Evolutionary conservation across 2,329 filamentous ascomycete genomes (phyloP).

Genomic region (Claviceps sp.): DNA sequence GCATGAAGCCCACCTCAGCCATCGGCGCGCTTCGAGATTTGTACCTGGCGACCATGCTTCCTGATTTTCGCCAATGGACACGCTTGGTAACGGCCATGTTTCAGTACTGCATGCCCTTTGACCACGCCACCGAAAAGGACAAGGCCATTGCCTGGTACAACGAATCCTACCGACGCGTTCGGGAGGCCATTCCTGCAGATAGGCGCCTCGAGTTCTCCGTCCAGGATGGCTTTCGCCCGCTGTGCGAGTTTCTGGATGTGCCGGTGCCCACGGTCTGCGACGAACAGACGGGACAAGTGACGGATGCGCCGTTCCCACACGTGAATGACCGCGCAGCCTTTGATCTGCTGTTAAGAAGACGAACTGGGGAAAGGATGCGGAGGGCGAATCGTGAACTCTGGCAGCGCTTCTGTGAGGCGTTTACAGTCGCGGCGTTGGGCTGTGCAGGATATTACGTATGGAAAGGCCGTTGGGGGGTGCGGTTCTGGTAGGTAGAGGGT

Average conservation of each 20-base stretch:
- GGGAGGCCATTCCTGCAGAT: constrained; percentile 19
- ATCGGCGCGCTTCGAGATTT: constrained; percentile 7
- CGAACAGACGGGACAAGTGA: constrained; percentile 16
- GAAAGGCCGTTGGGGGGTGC: constrained; percentile 15
- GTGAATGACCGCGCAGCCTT: constrained; percentile 19
- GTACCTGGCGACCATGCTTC: constrained; percentile 18
- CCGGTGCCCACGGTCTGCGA: constrained; percentile 21
- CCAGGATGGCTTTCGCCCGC: constrained; percentile 26
- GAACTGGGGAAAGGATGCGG: constrained; percentile 1
- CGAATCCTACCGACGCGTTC: constrained; percentile 20
- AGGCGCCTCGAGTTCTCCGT: constrained; percentile 25
- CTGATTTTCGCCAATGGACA: constrained; percentile 11
- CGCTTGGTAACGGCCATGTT: constrained; percentile 16
- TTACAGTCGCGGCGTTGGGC: constrained; percentile 13
- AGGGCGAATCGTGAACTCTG: constrained; percentile 15
- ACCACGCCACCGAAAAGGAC: constrained; percentile 21
- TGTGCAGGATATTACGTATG: constrained; percentile 18
- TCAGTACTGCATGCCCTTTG: constrained; percentile 13
- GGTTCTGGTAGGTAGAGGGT: too few species aligned
- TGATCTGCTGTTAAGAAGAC: neutral
- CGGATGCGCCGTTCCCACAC: constrained; percentile 20
- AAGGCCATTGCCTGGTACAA: constrained; percentile 25
- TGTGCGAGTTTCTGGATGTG: constrained; percentile 26
- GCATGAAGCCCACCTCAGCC: neutral
- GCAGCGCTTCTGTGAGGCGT: constrained; percentile 11